Conservation (phyloP, 2,329 filamentous ascomycete species). For the Phialemonium atrogriseum region DNA sequence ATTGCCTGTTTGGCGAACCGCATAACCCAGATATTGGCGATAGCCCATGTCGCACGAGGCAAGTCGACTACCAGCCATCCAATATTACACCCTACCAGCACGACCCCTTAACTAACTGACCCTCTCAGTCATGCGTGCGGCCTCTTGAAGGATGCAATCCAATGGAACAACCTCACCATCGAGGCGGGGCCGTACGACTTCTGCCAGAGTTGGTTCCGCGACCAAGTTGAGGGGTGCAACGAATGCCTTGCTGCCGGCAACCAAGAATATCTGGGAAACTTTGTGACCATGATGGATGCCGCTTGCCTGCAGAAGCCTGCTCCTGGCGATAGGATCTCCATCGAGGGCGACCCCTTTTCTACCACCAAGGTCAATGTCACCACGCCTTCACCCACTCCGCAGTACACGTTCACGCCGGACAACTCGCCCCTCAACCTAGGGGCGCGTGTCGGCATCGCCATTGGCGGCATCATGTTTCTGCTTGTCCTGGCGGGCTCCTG, state of each 20-base stretch:
- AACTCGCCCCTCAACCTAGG: constrained; percentile 43
- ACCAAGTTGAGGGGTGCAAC: constrained; percentile 33
- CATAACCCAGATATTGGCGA: constrained; percentile 29
- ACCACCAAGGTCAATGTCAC: constrained; percentile 38
- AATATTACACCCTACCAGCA: too few relatives aligned
- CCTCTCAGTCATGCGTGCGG: constrained; percentile 41
- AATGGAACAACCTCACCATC: constrained; percentile 40
- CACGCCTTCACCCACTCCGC: constrained; percentile 32
- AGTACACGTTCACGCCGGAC: constrained; percentile 28
- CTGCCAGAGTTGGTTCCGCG: constrained; percentile 39
- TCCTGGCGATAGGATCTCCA: constrained; percentile 36
- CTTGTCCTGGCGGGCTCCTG: constrained; percentile 40
- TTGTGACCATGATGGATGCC: constrained; percentile 43
- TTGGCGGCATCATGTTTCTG: constrained; percentile 39
- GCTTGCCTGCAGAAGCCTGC: constrained; percentile 45
- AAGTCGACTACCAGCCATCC: too few relatives aligned
- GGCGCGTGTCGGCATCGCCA: constrained; percentile 49
- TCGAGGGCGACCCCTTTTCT: constrained; percentile 46
- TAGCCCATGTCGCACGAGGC: constrained; percentile 47
- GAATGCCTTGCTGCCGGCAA: constrained; percentile 33
- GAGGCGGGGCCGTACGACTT: constrained; percentile 41
- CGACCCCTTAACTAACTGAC: too few relatives aligned
- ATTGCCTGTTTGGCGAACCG: constrained; percentile 45
- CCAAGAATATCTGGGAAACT: constrained; percentile 43
- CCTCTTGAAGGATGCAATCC: constrained; percentile 35